phyloP scores from a whole-genome alignment of 2,329 filamentous ascomycete genomes.

The Xylariaceae sp. region DNA sequence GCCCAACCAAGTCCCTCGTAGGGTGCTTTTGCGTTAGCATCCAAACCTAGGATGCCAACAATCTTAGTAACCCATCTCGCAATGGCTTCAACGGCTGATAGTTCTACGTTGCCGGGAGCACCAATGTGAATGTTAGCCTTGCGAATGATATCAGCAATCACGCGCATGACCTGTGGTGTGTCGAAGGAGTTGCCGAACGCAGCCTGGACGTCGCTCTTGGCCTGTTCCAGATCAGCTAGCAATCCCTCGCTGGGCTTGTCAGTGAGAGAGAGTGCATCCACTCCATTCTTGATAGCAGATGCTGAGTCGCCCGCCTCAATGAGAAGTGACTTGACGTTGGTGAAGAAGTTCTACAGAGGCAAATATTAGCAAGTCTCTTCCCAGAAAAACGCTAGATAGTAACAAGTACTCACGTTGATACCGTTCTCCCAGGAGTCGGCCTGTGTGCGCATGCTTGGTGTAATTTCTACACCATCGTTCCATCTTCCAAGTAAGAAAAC shows the following conservation, averaged over 20 bases:
- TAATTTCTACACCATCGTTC: slow-evolving; percentile 90
- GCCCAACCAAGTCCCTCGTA: slow-evolving; percentile 56
- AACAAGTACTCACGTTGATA: slow-evolving; percentile 50
- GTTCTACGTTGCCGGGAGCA: slow-evolving; percentile 40
- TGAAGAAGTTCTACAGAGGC: slow-evolving; percentile 50
- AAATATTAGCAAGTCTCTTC: slow-evolving; percentile 36
- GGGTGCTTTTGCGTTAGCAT: slow-evolving; percentile 52
- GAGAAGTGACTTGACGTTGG: slow-evolving; percentile 50
- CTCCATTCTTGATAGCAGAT: slow-evolving; percentile 21
- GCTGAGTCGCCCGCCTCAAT: slow-evolving; percentile 38
- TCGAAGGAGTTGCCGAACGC: slow-evolving; percentile 83
- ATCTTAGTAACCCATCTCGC: slow-evolving; percentile 79
- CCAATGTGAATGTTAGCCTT: slow-evolving; percentile 63
- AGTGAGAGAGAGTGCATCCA: slow-evolving; percentile 38
- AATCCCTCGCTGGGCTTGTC: slow-evolving; percentile 31
- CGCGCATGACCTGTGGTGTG: slow-evolving; percentile 71
- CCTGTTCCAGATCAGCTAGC: slow-evolving; percentile 44
- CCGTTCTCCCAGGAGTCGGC: slow-evolving; percentile 76
- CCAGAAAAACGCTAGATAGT: not conserved
- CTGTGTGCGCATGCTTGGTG: slow-evolving; percentile 69
- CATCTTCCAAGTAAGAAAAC: slow-evolving; percentile 84
- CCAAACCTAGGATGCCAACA: slow-evolving; percentile 78
- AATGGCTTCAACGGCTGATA: slow-evolving; percentile 48
- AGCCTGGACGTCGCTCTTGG: slow-evolving; percentile 48
- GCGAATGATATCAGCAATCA: slow-evolving; percentile 72